phyloP scores from a whole-genome alignment of 441 rosid genomes.

The Geranium incanum region DNA sequence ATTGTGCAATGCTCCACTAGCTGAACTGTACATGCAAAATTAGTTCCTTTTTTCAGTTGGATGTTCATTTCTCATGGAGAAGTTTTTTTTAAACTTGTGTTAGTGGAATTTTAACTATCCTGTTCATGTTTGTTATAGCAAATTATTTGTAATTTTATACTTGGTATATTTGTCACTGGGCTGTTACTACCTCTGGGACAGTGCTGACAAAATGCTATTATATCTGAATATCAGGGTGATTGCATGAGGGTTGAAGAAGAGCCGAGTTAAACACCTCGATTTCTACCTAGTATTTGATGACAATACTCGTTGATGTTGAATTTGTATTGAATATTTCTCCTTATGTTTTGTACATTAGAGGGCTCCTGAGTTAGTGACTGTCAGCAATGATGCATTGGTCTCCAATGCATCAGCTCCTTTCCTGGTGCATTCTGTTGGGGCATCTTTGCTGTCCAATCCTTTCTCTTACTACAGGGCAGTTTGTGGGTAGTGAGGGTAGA shows the following conservation, averaged over 20 bases:
- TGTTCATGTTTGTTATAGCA: too few species aligned
- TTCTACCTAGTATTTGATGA: background rate
- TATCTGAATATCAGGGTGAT: constrained; percentile 8
- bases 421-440: constrained; percentile 44
- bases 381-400: constrained; percentile 33
- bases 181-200: background rate
- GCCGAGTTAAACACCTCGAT: background rate
- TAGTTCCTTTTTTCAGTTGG: too few species aligned
- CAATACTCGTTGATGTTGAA: constrained; percentile 6
- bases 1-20: too few species aligned
- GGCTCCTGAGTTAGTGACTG: constrained; percentile 19
- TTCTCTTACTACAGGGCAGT: constrained; percentile 33
- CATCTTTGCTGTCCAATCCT: constrained; percentile 25
- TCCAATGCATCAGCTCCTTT: constrained; percentile 38
- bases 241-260: constrained; percentile 11
- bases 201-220: constrained; percentile 5
- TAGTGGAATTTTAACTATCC: too few species aligned
- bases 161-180: background rate
- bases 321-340: constrained; percentile 13
- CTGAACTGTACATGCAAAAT: too few species aligned
- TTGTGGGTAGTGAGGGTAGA: constrained; percentile 19
- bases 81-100: too few species aligned
- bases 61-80: too few species aligned
- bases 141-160: too few species aligned
- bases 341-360: constrained; percentile 17